Evolutionary conservation across 1,284 basidiomycete genomes (phyloP).

Genomic region (Clitocybe nebularis): DNA sequence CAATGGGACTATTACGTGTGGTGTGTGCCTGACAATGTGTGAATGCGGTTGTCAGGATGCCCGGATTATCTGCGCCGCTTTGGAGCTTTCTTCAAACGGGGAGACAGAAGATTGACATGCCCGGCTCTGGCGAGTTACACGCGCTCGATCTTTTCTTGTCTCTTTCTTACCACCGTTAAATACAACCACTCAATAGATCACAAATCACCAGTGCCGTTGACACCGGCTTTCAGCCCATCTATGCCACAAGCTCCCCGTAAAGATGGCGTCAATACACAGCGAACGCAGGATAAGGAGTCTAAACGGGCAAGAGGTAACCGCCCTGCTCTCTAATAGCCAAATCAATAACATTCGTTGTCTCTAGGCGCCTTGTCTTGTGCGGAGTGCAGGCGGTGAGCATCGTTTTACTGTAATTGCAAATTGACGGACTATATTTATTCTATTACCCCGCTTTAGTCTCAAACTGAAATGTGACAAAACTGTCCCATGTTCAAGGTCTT

Average conservation of each 20-base stretch:
- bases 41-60: constrained; percentile 7
- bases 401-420: constrained; percentile 1
- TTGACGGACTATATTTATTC: constrained; percentile 1
- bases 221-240: background rate
- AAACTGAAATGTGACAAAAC: constrained; percentile 78
- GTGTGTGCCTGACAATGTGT: constrained; percentile 6
- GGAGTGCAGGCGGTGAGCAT: constrained; percentile 61
- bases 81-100: background rate
- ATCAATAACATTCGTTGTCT: background rate
- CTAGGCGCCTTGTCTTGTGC: constrained; percentile 64
- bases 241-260: constrained; percentile 43
- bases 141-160: constrained; percentile 2
- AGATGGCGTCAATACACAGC: constrained; percentile 32
- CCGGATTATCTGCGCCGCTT: background rate
- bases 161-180: background rate
- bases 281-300: constrained; percentile 49
- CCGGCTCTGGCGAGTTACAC: constrained; percentile 3
- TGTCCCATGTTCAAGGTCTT: constrained; percentile 66
- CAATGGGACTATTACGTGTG: background rate
- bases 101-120: constrained; percentile 7
- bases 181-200: background rate
- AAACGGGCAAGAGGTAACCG: constrained; percentile 56
- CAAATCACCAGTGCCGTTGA: background rate
- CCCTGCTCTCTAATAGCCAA: constrained; percentile 1
- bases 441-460: constrained; percentile 35